Conservation (phyloP, 202 grass and related monocot genomes). For the Zizania palustris region DNA sequence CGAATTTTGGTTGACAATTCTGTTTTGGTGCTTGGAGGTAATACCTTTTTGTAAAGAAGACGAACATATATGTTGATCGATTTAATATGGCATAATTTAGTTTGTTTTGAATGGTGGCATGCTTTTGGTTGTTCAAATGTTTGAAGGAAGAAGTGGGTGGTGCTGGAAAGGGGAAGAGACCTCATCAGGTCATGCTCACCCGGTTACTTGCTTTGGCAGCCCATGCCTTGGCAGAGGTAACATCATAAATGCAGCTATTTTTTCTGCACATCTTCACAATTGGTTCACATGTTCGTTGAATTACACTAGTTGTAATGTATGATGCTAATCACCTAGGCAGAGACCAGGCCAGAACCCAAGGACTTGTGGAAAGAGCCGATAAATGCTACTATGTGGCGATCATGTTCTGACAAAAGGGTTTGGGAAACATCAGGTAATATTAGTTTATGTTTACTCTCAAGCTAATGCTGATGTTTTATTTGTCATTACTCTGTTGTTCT, state of each 20-base stretch:
- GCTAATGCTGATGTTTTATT: neutral
- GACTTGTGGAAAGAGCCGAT: constrained; percentile 85
- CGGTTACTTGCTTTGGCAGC: constrained; percentile 69
- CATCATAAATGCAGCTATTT: constrained; percentile 23
- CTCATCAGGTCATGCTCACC: constrained; percentile 71
- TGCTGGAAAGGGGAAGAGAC: constrained; percentile 43
- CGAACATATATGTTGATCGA: constrained; percentile 9
- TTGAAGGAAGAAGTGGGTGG: constrained; percentile 60
- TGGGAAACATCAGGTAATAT: constrained; percentile 55
- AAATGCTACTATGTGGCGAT: constrained; percentile 76
- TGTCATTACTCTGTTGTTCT: constrained; percentile 24
- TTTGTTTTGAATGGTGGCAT: neutral
- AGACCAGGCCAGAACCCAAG: constrained; percentile 66
- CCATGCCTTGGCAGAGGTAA: constrained; percentile 93
- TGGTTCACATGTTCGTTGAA: neutral
- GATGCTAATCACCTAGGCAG: constrained; percentile 71
- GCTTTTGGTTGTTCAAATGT: constrained; percentile 32
- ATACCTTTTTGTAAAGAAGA: neutral
- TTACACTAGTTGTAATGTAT: constrained; percentile 8
- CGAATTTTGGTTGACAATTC: neutral
- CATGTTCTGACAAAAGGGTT: constrained; percentile 71
- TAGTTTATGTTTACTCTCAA: constrained; percentile 34
- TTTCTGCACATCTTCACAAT: constrained; percentile 1
- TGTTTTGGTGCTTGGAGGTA: too few relatives aligned
- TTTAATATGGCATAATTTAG: constrained; percentile 13